Evolutionary conservation across 768 basidiomycete species (phyloP).

Genomic region (Boletus patriciae): DNA sequence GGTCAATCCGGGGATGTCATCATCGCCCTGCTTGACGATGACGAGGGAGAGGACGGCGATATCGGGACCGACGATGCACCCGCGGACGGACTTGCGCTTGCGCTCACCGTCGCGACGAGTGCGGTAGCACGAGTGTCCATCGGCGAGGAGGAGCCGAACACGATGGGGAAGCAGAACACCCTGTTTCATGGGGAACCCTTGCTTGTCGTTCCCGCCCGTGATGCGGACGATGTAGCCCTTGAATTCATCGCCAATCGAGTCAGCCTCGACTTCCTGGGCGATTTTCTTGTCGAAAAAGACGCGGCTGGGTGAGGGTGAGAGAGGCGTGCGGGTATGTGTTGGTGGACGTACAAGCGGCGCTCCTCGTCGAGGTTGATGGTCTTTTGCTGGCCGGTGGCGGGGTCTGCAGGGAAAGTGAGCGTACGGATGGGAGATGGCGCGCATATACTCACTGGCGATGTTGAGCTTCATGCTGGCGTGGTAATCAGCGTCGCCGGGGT

Average conservation of each 20-base stretch:
- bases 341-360: conserved; percentile 63
- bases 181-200: conserved; percentile 99
- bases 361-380: conserved; percentile 93
- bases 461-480: conserved; percentile 87
- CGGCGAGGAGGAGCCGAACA: conserved; percentile 88
- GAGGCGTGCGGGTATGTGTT: background rate
- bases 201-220: conserved; percentile 98
- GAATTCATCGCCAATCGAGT: conserved; percentile 92
- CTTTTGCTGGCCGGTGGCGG: conserved; percentile 97
- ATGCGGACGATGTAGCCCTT: conserved; percentile 96
- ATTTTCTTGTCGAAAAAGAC: conserved; percentile 98
- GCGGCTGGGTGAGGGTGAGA: conserved; percentile 54
- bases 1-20: conserved; percentile 87
- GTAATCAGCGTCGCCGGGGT: conserved; percentile 4
- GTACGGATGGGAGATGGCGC: conserved; percentile 1
- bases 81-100: conserved; percentile 98
- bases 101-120: conserved; percentile 90
- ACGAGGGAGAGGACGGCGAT: conserved; percentile 92
- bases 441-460: conserved; percentile 76
- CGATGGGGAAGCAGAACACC: conserved; percentile 94
- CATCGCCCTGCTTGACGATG: conserved; percentile 95
- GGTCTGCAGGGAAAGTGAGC: conserved; percentile 53
- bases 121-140: conserved; percentile 99
- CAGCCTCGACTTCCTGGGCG: conserved; percentile 89
- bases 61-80: conserved; percentile 96